Conservation (phyloP, 805 yeast genomes). For the Jamesozyma gamospora region DNA sequence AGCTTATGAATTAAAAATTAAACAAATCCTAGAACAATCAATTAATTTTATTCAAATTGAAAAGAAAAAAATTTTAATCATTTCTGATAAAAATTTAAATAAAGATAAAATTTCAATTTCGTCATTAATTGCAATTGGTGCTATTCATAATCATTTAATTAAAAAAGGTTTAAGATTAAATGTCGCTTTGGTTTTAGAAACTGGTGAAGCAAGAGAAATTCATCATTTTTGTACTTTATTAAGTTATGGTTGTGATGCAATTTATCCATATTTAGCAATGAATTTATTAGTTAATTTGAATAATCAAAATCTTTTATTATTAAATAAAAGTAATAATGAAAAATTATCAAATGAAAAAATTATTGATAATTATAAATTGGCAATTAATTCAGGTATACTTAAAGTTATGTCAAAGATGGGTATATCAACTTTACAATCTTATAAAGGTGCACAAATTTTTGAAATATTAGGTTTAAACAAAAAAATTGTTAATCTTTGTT, state of each 20-base stretch:
- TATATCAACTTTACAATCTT: slow-evolving; percentile 94
- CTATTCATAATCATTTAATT: slow-evolving; percentile 93
- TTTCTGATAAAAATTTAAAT: slow-evolving; percentile 60
- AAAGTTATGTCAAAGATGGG: slow-evolving; percentile 99
- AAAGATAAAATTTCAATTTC: slow-evolving; percentile 68
- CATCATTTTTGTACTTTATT: slow-evolving; percentile 90
- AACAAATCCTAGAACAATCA: slow-evolving; percentile 79
- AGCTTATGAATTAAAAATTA: slow-evolving; percentile 79
- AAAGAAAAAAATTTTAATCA: slow-evolving; percentile 55
- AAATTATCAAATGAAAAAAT: slow-evolving; percentile 34
- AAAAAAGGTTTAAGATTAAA: slow-evolving; percentile 93
- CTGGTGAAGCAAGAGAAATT: slow-evolving; percentile 96
- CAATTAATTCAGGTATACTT: slow-evolving; percentile 83
- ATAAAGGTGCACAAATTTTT: slow-evolving; percentile 97
- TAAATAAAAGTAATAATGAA: slow-evolving; percentile 34
- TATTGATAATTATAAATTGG: slow-evolving; percentile 61
- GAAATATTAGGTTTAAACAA: slow-evolving; percentile 95
- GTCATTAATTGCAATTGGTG: slow-evolving; percentile 87
- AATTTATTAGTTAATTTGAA: slow-evolving; percentile 82
- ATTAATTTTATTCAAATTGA: slow-evolving; percentile 71
- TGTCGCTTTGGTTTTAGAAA: slow-evolving; percentile 76
- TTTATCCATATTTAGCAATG: slow-evolving; percentile 87
- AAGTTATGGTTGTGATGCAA: slow-evolving; percentile 96
- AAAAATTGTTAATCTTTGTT: slow-evolving; percentile 89
- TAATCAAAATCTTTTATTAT: slow-evolving; percentile 59